Conservation (phyloP, 2,329 filamentous ascomycete species). For the Anthostomella pinea region DNA sequence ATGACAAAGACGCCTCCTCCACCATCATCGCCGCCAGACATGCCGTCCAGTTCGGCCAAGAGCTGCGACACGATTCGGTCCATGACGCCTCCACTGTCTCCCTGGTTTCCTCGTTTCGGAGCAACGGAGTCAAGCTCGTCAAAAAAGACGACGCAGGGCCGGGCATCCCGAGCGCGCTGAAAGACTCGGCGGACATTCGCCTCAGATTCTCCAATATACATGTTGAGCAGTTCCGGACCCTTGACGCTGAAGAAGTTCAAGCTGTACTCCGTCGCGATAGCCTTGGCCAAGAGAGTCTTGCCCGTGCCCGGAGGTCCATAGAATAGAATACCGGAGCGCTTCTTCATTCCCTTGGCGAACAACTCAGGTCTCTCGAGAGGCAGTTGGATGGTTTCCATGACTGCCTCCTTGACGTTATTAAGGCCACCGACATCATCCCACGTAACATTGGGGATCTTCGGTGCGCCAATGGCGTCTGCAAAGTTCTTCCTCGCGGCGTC, state of each 20-base stretch:
- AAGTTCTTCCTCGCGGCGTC: conserved; percentile 97
- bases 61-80: conserved; percentile 95
- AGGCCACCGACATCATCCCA: conserved; percentile 96
- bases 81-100: conserved; percentile 96
- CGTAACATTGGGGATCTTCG: conserved; percentile 94
- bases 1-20: conserved; percentile 91
- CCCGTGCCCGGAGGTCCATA: conserved; percentile 89
- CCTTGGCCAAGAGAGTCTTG: conserved; percentile 89
- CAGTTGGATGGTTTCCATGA: conserved; percentile 93
- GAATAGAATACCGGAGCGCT: conserved; percentile 88
- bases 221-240: conserved; percentile 86
- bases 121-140: conserved; percentile 92
- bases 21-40: conserved; percentile 86
- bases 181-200: conserved; percentile 89
- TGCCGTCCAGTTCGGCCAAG: conserved; percentile 91
- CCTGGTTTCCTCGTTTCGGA: conserved; percentile 94
- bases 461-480: conserved; percentile 92
- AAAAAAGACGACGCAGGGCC: conserved; percentile 90
- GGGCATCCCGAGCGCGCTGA: conserved; percentile 78
- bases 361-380: conserved; percentile 88
- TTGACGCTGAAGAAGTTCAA: conserved; percentile 95
- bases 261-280: conserved; percentile 89
- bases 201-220: conserved; percentile 95
- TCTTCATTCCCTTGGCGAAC: conserved; percentile 97
- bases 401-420: conserved; percentile 92